phyloP scores from a whole-genome alignment of 2,329 filamentous ascomycete species.

The Epichloe scottii region DNA sequence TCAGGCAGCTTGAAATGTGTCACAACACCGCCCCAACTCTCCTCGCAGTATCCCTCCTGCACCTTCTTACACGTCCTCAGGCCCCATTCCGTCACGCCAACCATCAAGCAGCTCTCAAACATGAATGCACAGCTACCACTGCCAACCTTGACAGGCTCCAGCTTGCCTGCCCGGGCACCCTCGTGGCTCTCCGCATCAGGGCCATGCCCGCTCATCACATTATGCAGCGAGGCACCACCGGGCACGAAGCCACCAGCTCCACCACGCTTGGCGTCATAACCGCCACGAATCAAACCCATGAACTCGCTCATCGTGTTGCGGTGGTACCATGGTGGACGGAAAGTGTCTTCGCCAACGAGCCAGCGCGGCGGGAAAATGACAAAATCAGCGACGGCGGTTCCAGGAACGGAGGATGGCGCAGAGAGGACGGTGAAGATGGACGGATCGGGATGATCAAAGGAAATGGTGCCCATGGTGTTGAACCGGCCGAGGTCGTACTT shows the following conservation, averaged over 20 bases:
- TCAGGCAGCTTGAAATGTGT: slow-evolving; percentile 44
- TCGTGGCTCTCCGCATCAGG: slow-evolving; percentile 45
- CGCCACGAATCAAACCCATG: slow-evolving; percentile 46
- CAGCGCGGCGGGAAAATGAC: slow-evolving; percentile 63
- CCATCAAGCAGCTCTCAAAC: slow-evolving; percentile 58
- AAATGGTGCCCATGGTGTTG: slow-evolving; percentile 59
- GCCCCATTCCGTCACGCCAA: slow-evolving; percentile 62
- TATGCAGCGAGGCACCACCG: slow-evolving; percentile 50
- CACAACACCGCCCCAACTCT: slow-evolving; percentile 65
- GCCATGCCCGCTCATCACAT: slow-evolving; percentile 57
- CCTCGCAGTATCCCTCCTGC: slow-evolving; percentile 39
- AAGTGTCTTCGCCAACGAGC: slow-evolving; percentile 58
- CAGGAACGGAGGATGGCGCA: slow-evolving; percentile 52
- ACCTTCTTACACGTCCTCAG: slow-evolving; percentile 44
- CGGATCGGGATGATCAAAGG: slow-evolving; percentile 67
- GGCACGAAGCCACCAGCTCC: slow-evolving; percentile 40
- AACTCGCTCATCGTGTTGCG: slow-evolving; percentile 57
- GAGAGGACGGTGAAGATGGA: slow-evolving; percentile 65
- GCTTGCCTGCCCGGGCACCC: slow-evolving; percentile 40
- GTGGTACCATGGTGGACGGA: slow-evolving; percentile 63
- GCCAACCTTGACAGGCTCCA: slow-evolving; percentile 46
- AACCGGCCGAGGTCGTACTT: slow-evolving; percentile 75
- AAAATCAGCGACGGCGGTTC: slow-evolving; percentile 58
- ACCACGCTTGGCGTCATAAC: slow-evolving; percentile 49
- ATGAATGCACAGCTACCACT: slow-evolving; percentile 54